Conservation (phyloP, 2,329 filamentous ascomycete species). For the Pyrenophora tritici-repentis region DNA sequence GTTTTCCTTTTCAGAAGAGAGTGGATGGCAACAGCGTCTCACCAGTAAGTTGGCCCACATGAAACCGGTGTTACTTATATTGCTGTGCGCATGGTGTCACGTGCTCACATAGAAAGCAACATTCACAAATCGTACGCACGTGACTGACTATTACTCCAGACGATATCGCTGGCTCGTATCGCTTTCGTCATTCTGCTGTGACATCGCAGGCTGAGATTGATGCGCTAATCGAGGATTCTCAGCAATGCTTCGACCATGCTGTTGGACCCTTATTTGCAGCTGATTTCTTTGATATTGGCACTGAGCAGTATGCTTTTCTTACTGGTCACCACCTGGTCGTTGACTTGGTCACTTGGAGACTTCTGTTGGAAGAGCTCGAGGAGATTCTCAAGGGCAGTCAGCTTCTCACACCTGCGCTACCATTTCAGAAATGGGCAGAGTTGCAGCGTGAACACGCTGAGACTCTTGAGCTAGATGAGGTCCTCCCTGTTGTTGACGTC, state of each 20-base stretch:
- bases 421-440: conserved; percentile 49
- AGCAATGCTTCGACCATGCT: conserved; percentile 34
- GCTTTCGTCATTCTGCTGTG: conserved; percentile 30
- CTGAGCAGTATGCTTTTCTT: conserved; percentile 41
- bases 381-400: conserved; percentile 37
- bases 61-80: not conserved
- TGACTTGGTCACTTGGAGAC: conserved; percentile 55
- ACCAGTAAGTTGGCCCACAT: conserved; percentile 23
- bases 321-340: conserved; percentile 48
- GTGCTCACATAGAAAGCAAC: not conserved
- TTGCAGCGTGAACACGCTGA: conserved; percentile 45
- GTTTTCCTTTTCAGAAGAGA: conserved; percentile 28
- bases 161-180: conserved; percentile 34
- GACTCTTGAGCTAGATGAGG: conserved; percentile 25
- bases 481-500: conserved; percentile 37
- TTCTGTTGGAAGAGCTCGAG: conserved; percentile 53
- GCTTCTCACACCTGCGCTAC: conserved; percentile 38
- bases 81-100: not conserved
- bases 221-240: conserved; percentile 38
- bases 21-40: conserved; percentile 41
- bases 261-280: conserved; percentile 39
- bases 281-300: conserved; percentile 43
- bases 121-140: not conserved
- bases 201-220: conserved; percentile 32
- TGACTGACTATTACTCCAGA: conserved; percentile 16